These are phyloP conservation scores for Geosmithia morbida DNA, from an alignment of 2,329 filamentous ascomycete species.

Conservation along the genomic window DNA sequence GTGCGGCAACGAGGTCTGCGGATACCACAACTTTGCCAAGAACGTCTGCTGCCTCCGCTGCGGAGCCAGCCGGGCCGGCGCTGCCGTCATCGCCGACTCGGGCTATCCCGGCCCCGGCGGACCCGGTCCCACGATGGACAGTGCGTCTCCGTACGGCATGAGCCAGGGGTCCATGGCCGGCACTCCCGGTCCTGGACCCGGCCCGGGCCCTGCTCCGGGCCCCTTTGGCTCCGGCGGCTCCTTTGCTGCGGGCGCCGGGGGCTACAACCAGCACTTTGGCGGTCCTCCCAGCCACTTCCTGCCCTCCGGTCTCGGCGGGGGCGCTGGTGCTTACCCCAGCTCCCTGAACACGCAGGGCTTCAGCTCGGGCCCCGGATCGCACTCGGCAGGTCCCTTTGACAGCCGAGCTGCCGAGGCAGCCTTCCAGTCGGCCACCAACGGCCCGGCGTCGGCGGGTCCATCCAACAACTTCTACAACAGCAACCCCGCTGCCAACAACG, in stretches of 20 bases:
- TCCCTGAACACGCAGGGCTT: constrained; percentile 67
- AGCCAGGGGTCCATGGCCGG: constrained; percentile 76
- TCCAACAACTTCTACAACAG: constrained; percentile 42
- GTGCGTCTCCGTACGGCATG: constrained; percentile 71
- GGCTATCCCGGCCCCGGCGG: constrained; percentile 60
- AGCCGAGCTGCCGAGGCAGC: constrained; percentile 88
- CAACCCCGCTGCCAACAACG: constrained; percentile 19
- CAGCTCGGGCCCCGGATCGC: constrained; percentile 60
- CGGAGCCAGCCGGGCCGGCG: constrained; percentile 84
- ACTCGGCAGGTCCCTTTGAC: constrained; percentile 78
- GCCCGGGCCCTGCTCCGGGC: constrained; percentile 62
- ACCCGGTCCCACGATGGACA: constrained; percentile 47
- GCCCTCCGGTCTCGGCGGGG: constrained; percentile 65
- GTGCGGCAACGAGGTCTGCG: constrained; percentile 91
- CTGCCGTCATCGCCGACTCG: constrained; percentile 87
- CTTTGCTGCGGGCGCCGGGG: constrained; percentile 46
- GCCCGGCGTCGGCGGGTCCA: constrained; percentile 60
- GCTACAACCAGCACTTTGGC: constrained; percentile 69
- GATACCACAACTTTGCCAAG: constrained; percentile 99
- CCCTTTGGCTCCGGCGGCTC: constrained; percentile 57
- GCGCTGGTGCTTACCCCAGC: constrained; percentile 59
- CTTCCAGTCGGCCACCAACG: constrained; percentile 79
- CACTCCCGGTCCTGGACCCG: constrained; percentile 64
- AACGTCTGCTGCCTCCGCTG: constrained; percentile 96
- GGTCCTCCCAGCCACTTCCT: constrained; percentile 82